Evolutionary conservation across 2,329 filamentous ascomycete genomes (phyloP).

Genomic region (Moelleriella libera): DNA sequence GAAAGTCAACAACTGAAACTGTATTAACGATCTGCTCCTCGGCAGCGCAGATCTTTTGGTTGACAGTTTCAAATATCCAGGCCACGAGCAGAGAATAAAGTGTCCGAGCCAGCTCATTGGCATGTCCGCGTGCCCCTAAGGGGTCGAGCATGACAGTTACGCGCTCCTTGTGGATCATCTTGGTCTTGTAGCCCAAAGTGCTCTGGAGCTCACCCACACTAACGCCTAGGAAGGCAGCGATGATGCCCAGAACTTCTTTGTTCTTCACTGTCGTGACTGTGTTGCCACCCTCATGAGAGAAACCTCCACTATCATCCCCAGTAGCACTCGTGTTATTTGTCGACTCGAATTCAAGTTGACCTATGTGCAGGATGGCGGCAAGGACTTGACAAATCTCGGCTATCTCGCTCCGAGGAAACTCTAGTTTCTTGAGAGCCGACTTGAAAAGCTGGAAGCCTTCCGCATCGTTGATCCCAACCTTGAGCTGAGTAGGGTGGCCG

Average conservation of each 20-base stretch:
- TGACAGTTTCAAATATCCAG: constrained; percentile 85
- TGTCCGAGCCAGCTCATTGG: constrained; percentile 85
- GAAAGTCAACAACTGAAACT: constrained; percentile 89
- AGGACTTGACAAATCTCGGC: constrained; percentile 94
- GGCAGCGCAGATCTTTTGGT: constrained; percentile 72
- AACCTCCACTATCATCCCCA: constrained; percentile 87
- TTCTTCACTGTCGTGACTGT: constrained; percentile 81
- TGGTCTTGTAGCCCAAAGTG: constrained; percentile 89
- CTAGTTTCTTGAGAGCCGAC: constrained; percentile 81
- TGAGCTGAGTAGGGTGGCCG: constrained; percentile 90
- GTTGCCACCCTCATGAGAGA: constrained; percentile 86
- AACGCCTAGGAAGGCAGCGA: constrained; percentile 92
- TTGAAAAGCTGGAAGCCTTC: constrained; percentile 98
- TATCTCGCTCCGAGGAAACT: constrained; percentile 86
- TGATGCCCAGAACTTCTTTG: constrained; percentile 71
- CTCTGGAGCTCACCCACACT: constrained; percentile 68
- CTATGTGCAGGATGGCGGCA: constrained; percentile 90
- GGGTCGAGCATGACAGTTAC: constrained; percentile 99
- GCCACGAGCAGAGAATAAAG: constrained; percentile 89
- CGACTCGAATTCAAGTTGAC: constrained; percentile 85
- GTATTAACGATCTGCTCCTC: constrained; percentile 90
- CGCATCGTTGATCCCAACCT: constrained; percentile 89
- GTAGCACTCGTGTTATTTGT: constrained; percentile 64
- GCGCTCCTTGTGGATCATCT: constrained; percentile 87
- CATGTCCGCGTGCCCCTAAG: constrained; percentile 75